These are phyloP conservation scores for Tubosaeta brunneosetosa DNA, from an alignment of 768 basidiomycete species.

Conservation along the genomic window DNA sequence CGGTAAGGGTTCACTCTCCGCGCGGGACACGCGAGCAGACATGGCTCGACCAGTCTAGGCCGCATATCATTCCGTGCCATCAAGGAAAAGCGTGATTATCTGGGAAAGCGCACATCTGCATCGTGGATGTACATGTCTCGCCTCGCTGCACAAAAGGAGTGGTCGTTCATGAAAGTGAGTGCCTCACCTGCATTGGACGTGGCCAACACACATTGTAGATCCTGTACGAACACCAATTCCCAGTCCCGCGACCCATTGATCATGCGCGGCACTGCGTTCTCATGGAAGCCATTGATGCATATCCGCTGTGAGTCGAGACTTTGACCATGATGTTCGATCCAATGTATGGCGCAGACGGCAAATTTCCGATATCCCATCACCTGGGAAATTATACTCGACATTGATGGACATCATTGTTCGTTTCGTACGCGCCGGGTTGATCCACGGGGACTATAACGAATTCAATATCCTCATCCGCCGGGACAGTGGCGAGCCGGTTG, in stretches of 20 bases:
- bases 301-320: slow-evolving; percentile 67
- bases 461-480: slow-evolving; percentile 95
- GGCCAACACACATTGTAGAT: slow-evolving; percentile 47
- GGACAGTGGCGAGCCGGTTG: slow-evolving; percentile 68
- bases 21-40: neutral
- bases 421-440: slow-evolving; percentile 89
- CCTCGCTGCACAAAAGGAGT: slow-evolving; percentile 94
- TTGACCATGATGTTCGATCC: neutral
- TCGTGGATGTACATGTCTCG: slow-evolving; percentile 99
- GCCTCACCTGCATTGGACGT: neutral
- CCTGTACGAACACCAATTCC: slow-evolving; percentile 85
- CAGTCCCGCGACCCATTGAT: slow-evolving; percentile 90
- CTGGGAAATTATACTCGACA: slow-evolving; percentile 84
- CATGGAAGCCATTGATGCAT: slow-evolving; percentile 95
- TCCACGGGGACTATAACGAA: slow-evolving; percentile 98
- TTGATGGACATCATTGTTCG: slow-evolving; percentile 97
- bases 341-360: slow-evolving; percentile 59
- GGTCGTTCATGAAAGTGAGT: slow-evolving; percentile 94
- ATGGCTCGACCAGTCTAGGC: slow-evolving; percentile 61
- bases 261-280: slow-evolving; percentile 92
- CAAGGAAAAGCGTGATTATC: slow-evolving; percentile 93
- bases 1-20: slow-evolving; percentile 43
- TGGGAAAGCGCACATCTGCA: slow-evolving; percentile 92
- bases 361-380: slow-evolving; percentile 75
- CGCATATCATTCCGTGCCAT: slow-evolving; percentile 97